Base-by-base conservation (phyloP, 192 early-diverging fungal species). In the Linderina pennispora region DNA sequence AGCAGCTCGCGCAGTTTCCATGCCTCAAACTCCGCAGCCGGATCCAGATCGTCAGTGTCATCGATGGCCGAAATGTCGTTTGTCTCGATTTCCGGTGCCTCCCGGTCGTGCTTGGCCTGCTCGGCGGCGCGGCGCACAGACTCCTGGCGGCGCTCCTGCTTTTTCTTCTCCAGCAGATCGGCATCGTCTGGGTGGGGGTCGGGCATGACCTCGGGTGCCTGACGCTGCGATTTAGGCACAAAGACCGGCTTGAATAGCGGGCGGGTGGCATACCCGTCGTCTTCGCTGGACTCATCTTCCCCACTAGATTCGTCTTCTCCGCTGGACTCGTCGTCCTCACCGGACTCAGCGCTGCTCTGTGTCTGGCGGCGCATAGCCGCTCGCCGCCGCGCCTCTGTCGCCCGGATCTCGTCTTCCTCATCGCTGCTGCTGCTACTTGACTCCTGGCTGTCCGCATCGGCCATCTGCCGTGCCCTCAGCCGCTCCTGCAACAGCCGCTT, bases 1-100 rank as follows among this genome's bases (percentile, higher is more conserved):
- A 61, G 75, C 36, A 96, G 58, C 62, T 98, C 94, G 25, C 95
- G 85, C 18, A 91, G 65, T 52, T 86, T 89, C 95, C 95, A 98
- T 0, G 82, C 80, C 31, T 84, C 85, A 71, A 82, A 90, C 62
- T 98, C 95, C 5, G 82, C 89, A 17, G 86, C 83, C 42, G 89
- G 83, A 53, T 97, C 84, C 4, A 90, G 20, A 15, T 81, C 88
- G 66, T 98, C 95, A 0, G 89, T 92, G 74, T 98, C 95, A 63
- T 95, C 94, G 0, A 92, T 80, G 19, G 81, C 80, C 11, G 65
- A 40, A 16, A 48, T 42, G 41, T 52, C 56, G 43, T n/a, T 45
- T 5, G 55, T 55, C 16, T 76, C 69, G 13, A 62, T 54, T 11
- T 74, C 81, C 45, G 47, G 46, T 43, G 48, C 62, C 40, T 65